These are phyloP conservation scores for carrot (Daucus carota) DNA, from an alignment of 129 eudicot species.

Conservation along the genomic window DNA sequence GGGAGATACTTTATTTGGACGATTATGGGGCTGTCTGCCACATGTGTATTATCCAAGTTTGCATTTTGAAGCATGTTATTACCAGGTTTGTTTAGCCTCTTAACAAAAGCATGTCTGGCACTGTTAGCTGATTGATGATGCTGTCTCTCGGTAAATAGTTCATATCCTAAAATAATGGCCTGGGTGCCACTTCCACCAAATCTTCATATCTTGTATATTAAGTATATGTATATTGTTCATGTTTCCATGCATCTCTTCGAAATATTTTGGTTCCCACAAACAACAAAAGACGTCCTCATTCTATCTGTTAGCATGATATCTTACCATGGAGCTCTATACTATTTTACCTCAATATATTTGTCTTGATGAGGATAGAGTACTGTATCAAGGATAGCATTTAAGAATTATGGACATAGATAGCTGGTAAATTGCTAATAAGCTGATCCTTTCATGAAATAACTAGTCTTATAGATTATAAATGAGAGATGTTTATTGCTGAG, in stretches of 20 bases:
- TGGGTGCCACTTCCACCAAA: not conserved
- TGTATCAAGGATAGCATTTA: not conserved
- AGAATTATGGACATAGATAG: not conserved
- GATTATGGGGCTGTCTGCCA: slow-evolving; percentile 96
- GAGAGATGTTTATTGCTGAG: not conserved
- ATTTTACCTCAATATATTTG: not conserved
- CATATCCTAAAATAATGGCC: not conserved
- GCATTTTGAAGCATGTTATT: slow-evolving; percentile 98
- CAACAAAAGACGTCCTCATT: not conserved
- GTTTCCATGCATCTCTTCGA: not conserved
- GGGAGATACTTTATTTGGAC: slow-evolving; percentile 83
- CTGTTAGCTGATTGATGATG: not conserved
- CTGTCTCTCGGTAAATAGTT: not conserved
- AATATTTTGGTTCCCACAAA: not conserved
- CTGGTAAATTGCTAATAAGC: too few relatives aligned
- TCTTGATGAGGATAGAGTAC: not conserved
- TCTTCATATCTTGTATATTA: not conserved
- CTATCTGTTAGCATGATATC: not conserved
- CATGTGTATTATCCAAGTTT: slow-evolving; percentile 78
- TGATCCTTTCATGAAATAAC: not conserved
- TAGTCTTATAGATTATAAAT: not conserved
- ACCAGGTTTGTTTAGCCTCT: slow-evolving; percentile 53
- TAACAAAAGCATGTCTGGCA: not conserved
- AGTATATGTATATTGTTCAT: not conserved
- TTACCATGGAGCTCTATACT: not conserved